Evolutionary conservation across 1,284 basidiomycete species (phyloP), one percentile per base, ranked within the genome.

Genomic region (Tilletiaria anomala): DNA sequence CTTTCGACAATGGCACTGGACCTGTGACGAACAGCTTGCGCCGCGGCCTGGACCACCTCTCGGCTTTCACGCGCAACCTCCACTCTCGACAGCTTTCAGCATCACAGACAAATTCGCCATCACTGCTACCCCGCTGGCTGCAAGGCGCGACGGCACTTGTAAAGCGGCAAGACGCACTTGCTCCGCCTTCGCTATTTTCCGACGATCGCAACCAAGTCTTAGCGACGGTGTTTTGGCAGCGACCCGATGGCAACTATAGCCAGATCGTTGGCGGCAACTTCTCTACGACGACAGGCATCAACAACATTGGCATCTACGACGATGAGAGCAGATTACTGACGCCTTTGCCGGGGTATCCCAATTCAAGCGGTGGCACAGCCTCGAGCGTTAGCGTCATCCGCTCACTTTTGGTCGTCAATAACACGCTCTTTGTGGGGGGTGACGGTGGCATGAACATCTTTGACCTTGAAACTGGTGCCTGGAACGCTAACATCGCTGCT

Each of bases 261-360:
- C 78, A 77, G 29, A 77, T 94, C 50, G 72, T 96, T 38, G 89
- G 87, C 29, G 89, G 89, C 37, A 88, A 91, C 68, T 94, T 93
- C 64, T 77, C 79, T 3, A 81, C 80, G 56, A 57, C 72, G 3
- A 39, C 55, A 21, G 63, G 74, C 5, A 55, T 68, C 19, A 71
- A 72, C 48, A 80, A 76, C 37, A 65, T 96, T 23, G 85, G 78
- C 0, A 70, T 88, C 36, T 93, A 91, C 65, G 73, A 85, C 61
- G 68, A 76, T 6, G 56, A 38, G 15, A 48, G 38, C 22, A 34
- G 37, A n/a, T 68, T 69, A 5, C 68, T 80, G n/a, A 69, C 73
- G 23, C 72, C 77, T 1, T 73, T 91, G 14, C 61, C 68, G 10
- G 65, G n/a, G n/a, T n/a, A n/a, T n/a, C n/a, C n/a, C n/a, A n/a